Conservation (phyloP, 495 filamentous ascomycete genomes). For the Haplographium delicatum region DNA sequence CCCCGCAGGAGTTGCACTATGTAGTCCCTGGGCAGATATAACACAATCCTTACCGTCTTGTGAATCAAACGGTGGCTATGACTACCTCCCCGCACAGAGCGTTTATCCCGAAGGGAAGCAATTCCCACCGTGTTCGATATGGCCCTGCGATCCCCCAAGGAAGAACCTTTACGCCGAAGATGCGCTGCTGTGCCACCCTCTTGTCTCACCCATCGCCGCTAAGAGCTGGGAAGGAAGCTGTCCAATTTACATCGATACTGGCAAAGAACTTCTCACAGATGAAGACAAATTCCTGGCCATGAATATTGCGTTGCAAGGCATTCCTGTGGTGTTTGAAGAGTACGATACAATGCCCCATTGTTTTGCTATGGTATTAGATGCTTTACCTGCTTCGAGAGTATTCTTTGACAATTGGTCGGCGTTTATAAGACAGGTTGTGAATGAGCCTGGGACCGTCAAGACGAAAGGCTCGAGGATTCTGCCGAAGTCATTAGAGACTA, state of each 20-base stretch:
- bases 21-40: constrained; percentile 75
- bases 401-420: constrained; percentile 52
- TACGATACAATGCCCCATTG: constrained; percentile 90
- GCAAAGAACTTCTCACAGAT: constrained; percentile 75
- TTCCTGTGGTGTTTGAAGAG: constrained; percentile 62
- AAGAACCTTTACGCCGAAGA: constrained; percentile 64
- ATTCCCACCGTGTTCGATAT: constrained; percentile 55
- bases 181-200: constrained; percentile 60
- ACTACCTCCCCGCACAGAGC: constrained; percentile 62
- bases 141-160: constrained; percentile 69
- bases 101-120: constrained; percentile 26
- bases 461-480: constrained; percentile 48
- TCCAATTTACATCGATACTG: constrained; percentile 68
- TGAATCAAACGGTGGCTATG: constrained; percentile 54
- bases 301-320: constrained; percentile 54
- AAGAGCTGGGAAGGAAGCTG: constrained; percentile 62
- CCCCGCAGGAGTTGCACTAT: constrained; percentile 61
- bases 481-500: constrained; percentile 50
- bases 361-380: constrained; percentile 61
- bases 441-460: constrained; percentile 31
- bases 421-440: constrained; percentile 49
- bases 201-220: constrained; percentile 64
- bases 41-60: constrained; percentile 69
- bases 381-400: constrained; percentile 37
- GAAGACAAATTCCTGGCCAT: constrained; percentile 60